Base-by-base conservation (phyloP, 148 eudicot species). In the Rhododendron ferrugineum region DNA sequence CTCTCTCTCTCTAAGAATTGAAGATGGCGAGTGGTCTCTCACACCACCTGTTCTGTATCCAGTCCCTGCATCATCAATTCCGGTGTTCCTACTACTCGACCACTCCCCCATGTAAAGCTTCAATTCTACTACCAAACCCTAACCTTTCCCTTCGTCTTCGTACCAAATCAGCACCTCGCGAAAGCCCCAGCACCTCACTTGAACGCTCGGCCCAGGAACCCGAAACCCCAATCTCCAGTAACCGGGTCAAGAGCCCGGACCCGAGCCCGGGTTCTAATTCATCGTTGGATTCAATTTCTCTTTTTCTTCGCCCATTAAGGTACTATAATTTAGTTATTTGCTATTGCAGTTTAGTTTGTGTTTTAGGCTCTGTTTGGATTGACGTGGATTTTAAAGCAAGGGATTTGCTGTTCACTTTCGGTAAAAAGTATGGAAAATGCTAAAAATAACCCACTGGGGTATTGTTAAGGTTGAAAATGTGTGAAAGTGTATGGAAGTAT, bases 141-240 rank as follows among this genome's bases (percentile, higher is more conserved):
- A 30, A 3, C 32, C 32, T 68, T 28, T 26, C 74, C 4, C 36
- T 68, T 28, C 73, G 73, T 10, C 73, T 66, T 66, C 36, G 74
- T 26, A 4, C 74, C 40, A 88, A 90, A 77, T 89, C 93, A 46
- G 70, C 91, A 11, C 44, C 82, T 23, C 72, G 64, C 49, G 76
- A 86, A 50, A 58, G 75, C 34, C 81, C 88, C 10, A 84, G 26
- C 73, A 82, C 85, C 15, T n/a, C 85, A 52, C 34, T 78, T 20
- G 79, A 84, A 40, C 26, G 68, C 13, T 47, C 84, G 6, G 26
- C 9, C 44, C 82, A 77, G 28, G 54, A 77, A 44, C 52, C 52
- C 34, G 47, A 78, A 44, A 78, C 54, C 80, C 52, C 54, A 8
- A 44, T 4, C 30, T 10, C 14, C 0, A 11, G 49, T n/a, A 8